A percentile compares a stretch with the other conserved stretches of the same genome.
Conservation (phyloP, 805 yeast species). For the Blastobotrys chiropterorum region DNA sequence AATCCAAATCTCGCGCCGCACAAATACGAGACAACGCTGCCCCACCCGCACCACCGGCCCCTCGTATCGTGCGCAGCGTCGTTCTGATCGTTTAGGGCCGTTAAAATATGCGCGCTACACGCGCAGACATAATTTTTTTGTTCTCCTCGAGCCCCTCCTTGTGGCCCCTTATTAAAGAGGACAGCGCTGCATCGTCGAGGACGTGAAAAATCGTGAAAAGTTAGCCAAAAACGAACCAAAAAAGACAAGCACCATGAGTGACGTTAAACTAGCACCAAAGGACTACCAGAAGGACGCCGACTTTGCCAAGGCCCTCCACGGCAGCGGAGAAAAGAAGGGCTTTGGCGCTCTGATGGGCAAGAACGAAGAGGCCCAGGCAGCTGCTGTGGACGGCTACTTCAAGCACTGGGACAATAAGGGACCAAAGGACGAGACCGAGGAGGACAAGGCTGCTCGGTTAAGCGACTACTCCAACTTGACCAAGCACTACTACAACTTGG, state of each 20-base stretch:
- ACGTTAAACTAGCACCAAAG: constrained; percentile 43
- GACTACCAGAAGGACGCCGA: constrained; percentile 54
- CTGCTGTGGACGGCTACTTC: constrained; percentile 85
- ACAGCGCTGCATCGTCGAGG: not conserved
- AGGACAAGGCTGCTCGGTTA: constrained; percentile 47
- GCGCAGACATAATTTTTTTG: not conserved
- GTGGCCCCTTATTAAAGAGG: not conserved
- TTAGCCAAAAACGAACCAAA: not conserved
- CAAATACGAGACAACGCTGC: not conserved
- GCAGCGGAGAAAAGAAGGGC: constrained; percentile 55
- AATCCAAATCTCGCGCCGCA: not conserved
- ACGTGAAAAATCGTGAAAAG: no score
- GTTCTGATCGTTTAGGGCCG: not conserved
- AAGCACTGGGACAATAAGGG: constrained; percentile 95
- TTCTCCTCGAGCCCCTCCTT: no score
- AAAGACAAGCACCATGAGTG: not conserved
- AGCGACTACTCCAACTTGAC: constrained; percentile 86
- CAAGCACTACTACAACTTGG: constrained; percentile 92
- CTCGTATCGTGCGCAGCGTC: not conserved
- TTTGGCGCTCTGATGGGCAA: constrained; percentile 70
- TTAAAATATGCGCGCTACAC: not conserved
- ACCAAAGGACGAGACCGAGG: constrained; percentile 60
- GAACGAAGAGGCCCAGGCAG: constrained; percentile 69
- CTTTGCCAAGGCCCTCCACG: constrained; percentile 84
- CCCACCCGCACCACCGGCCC: not conserved